phyloP scores from a whole-genome alignment of 2,329 filamentous ascomycete genomes.

The Alternaria triticimaculans region DNA sequence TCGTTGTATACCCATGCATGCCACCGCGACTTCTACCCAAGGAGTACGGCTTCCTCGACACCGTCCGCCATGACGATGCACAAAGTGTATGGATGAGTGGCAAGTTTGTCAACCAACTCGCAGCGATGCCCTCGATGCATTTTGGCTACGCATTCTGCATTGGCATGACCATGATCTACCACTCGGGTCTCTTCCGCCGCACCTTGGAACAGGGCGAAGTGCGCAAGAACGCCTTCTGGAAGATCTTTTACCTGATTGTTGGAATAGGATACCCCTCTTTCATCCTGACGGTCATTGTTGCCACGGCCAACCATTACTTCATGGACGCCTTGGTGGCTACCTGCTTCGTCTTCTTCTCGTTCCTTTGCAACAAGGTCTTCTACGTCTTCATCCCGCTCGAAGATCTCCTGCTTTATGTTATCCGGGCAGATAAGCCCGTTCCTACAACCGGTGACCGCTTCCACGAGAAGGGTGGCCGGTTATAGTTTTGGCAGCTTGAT shows the following conservation, averaged over 20 bases:
- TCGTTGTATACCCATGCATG: conserved; percentile 62
- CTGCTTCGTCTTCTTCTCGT: conserved; percentile 56
- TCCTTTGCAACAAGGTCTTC: conserved; percentile 58
- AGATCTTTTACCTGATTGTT: conserved; percentile 53
- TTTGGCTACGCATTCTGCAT: conserved; percentile 64
- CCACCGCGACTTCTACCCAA: conserved; percentile 56
- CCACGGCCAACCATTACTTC: conserved; percentile 69
- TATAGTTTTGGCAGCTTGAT: conserved; percentile 19
- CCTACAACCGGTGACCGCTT: conserved; percentile 61
- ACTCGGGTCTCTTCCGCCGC: conserved; percentile 57
- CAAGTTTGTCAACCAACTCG: conserved; percentile 55
- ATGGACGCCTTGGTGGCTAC: conserved; percentile 61
- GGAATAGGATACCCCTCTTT: conserved; percentile 61
- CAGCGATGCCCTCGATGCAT: conserved; percentile 60
- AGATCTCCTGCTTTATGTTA: conserved; percentile 56
- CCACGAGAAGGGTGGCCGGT: conserved; percentile 42
- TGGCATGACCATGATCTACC: conserved; percentile 60
- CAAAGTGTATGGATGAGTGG: conserved; percentile 56
- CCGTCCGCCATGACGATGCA: conserved; percentile 56
- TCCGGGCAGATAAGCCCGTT: conserved; percentile 61
- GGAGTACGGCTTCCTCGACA: conserved; percentile 56
- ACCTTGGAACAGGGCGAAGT: conserved; percentile 51
- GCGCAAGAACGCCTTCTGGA: conserved; percentile 52
- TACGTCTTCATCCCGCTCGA: conserved; percentile 60
- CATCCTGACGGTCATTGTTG: conserved; percentile 64